Evolutionary conservation across 345 rosid genomes (phyloP).

Genomic region (Gossypium sturtianum): DNA sequence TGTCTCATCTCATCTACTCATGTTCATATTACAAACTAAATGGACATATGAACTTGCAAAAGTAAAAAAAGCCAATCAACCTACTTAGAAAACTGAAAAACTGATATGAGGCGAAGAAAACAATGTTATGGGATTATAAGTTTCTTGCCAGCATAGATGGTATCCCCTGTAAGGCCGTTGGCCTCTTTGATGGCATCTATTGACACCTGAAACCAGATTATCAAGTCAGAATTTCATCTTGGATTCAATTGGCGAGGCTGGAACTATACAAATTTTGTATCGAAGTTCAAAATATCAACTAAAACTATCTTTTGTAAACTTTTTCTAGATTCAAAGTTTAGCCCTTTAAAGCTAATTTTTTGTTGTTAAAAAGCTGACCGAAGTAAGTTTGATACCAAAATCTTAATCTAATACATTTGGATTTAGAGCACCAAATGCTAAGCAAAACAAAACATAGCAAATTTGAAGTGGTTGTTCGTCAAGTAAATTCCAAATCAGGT

Average conservation of each 20-base stretch:
- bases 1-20: background rate
- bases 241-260: background rate
- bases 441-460: background rate
- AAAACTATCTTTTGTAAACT: background rate
- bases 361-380: background rate
- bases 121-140: conserved; percentile 27
- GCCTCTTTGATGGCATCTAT: conserved; percentile 35
- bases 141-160: conserved; percentile 33
- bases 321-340: background rate
- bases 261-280: background rate
- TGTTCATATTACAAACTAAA: background rate
- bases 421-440: background rate
- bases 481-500: background rate
- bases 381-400: background rate
- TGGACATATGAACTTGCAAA: background rate
- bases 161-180: conserved; percentile 29
- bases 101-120: background rate
- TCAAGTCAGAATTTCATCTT: background rate
- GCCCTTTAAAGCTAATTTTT: background rate
- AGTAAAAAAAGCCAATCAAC: background rate
- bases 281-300: background rate
- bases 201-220: conserved; percentile 18
- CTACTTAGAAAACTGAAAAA: background rate
- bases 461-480: background rate
- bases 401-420: background rate